A percentile compares a stretch with the other conserved stretches of the same genome.
Conservation (phyloP, 1,139 yeast species). For the Pichia cactophila region DNA sequence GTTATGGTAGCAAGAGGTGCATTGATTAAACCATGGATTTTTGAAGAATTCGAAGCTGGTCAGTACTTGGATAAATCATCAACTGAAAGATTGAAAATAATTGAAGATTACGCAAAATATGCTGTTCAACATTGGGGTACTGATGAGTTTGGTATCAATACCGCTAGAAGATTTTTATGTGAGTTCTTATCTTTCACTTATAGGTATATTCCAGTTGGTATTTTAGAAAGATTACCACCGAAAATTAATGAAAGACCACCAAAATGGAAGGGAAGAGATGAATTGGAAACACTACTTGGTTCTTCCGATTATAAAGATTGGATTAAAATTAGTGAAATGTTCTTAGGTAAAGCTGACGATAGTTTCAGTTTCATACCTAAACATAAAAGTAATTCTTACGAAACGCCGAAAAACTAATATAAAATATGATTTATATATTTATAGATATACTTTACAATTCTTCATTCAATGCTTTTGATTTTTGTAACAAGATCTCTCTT, state of each 20-base stretch:
- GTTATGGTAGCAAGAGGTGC: slow-evolving; percentile 99
- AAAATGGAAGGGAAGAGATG: slow-evolving; percentile 89
- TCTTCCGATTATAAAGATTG: slow-evolving; percentile 84
- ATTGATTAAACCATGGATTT: slow-evolving; percentile 96
- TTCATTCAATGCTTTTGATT: slow-evolving; percentile 56
- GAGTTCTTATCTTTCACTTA: slow-evolving; percentile 93
- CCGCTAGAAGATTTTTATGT: slow-evolving; percentile 84
- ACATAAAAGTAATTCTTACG: slow-evolving; percentile 84
- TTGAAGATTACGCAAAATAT: slow-evolving; percentile 59
- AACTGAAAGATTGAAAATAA: slow-evolving; percentile 74
- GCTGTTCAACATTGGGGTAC: slow-evolving; percentile 98
- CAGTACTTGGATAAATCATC: slow-evolving; percentile 88
- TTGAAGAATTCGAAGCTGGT: slow-evolving; percentile 85
- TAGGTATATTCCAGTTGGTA: slow-evolving; percentile 89
- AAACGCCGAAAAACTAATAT: slow-evolving; percentile 17
- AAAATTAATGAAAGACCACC: slow-evolving; percentile 91
- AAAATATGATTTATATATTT: neutral
- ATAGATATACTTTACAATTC: slow-evolving; percentile 34
- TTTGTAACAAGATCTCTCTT: slow-evolving; percentile 59
- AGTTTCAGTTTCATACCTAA: slow-evolving; percentile 80
- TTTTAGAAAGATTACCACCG: slow-evolving; percentile 82
- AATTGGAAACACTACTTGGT: slow-evolving; percentile 82
- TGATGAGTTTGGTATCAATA: slow-evolving; percentile 87
- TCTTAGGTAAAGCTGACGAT: slow-evolving; percentile 76
- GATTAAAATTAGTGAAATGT: slow-evolving; percentile 96